phyloP scores from a whole-genome alignment of 1,284 basidiomycete species.

The Thecaphora thlaspeos region DNA sequence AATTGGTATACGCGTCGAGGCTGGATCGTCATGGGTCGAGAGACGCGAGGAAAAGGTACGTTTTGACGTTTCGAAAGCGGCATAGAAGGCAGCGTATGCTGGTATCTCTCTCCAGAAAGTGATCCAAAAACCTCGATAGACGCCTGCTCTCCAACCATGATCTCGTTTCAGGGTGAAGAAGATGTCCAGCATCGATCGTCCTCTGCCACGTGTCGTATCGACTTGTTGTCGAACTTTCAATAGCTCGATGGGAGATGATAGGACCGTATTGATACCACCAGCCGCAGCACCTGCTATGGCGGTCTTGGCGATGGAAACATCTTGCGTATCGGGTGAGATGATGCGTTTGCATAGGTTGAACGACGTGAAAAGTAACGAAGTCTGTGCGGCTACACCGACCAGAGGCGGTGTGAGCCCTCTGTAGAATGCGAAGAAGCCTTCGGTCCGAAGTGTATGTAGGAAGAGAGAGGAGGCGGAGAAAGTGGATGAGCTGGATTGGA shows the following conservation, averaged over 20 bases:
- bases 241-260: constrained; percentile 64
- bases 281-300: constrained; percentile 86
- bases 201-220: constrained; percentile 72
- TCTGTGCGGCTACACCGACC: constrained; percentile 91
- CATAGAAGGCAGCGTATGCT: constrained; percentile 82
- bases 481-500: constrained; percentile 41
- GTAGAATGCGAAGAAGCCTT: constrained; percentile 39
- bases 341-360: constrained; percentile 78
- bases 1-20: constrained; percentile 63
- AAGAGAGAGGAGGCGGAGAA: no score
- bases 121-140: constrained; percentile 98
- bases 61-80: constrained; percentile 85
- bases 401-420: constrained; percentile 81
- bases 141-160: constrained; percentile 57
- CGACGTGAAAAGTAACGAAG: constrained; percentile 88
- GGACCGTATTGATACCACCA: constrained; percentile 80
- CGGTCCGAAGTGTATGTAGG: constrained; percentile 16
- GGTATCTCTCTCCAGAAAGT: constrained; percentile 90
- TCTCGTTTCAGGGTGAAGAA: constrained; percentile 77
- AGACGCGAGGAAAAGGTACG: no score
- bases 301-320: constrained; percentile 74
- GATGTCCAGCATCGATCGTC: constrained; percentile 68
- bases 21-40: constrained; percentile 3
- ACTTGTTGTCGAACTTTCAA: constrained; percentile 97
- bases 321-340: constrained; percentile 66